These are phyloP conservation scores for Trichophyton schoenleinii DNA, from an alignment of 2,329 filamentous ascomycete species.

Conservation along the genomic window DNA sequence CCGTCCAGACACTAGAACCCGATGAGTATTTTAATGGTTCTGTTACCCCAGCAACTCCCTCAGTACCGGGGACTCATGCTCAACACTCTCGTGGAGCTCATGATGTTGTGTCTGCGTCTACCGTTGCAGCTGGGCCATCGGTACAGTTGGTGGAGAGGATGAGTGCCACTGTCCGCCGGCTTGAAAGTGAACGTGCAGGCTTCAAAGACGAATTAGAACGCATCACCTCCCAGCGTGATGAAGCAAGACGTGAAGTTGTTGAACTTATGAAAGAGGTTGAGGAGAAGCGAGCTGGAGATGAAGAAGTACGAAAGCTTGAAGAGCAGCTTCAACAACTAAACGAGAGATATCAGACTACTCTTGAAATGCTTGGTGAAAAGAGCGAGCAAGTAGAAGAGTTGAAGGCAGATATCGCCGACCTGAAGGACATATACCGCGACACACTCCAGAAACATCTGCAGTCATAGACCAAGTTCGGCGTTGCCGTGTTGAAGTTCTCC, in stretches of 20 bases:
- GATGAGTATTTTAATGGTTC: conserved; percentile 34
- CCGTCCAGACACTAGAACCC: conserved; percentile 38
- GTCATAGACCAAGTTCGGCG: conserved; percentile 27
- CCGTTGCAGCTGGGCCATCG: conserved; percentile 76
- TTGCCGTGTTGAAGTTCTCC: not conserved
- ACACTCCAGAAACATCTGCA: conserved; percentile 74
- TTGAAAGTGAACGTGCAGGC: conserved; percentile 84
- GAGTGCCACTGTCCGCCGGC: conserved; percentile 78
- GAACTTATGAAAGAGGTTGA: conserved; percentile 78
- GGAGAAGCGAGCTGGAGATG: conserved; percentile 48
- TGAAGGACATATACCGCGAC: conserved; percentile 94
- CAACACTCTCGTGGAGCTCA: conserved; percentile 49
- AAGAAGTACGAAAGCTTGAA: conserved; percentile 53
- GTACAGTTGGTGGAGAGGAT: conserved; percentile 94
- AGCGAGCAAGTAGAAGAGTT: conserved; percentile 90
- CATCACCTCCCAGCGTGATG: conserved; percentile 74
- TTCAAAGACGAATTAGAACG: conserved; percentile 74
- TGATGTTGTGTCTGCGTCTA: conserved; percentile 80
- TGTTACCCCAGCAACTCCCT: conserved; percentile 25
- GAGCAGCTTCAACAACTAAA: conserved; percentile 56
- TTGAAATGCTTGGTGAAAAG: conserved; percentile 94
- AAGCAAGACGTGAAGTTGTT: conserved; percentile 85
- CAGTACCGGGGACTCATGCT: conserved; percentile 28
- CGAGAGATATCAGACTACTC: conserved; percentile 71
- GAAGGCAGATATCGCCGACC: conserved; percentile 72